Base-by-base conservation (phyloP, 495 filamentous ascomycete species). In the Talaromyces ruber region DNA sequence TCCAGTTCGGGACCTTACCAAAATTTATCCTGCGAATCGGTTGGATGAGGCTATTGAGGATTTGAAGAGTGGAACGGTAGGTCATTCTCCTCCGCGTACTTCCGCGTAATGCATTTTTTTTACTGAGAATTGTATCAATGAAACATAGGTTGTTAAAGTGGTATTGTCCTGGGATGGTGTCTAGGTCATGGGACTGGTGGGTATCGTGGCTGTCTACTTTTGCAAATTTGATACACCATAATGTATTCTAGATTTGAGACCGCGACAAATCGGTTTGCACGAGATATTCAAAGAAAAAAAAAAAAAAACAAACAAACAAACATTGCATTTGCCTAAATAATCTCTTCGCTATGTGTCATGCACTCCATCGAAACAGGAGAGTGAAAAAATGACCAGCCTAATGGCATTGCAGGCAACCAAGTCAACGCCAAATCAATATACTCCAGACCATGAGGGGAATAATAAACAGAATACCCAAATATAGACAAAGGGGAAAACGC, bases 1-100 rank as follows among this genome's bases (percentile, higher is more conserved):
- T 43, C 76, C 77, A 0, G 64, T 79, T 26, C 70, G 74, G 22
- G 65, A 71, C 60, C 74, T 82, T 8, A 72, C 75, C 60, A 74
- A 76, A 26, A 65, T 75, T 0, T 79, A 76, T 62, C 72, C 76
- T 0, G 65, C 79, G 5, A 71, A 72, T 37, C 68, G 74, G 1
- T 51, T 80, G 8, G 67, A 76, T 4, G 68, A 74, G 51, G 78
- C 73, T 24, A 70, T 80, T 1, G 68, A 74, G 11, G 76, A 74
- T 51, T 64, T 79, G 59, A 66, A 74, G 12, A 61, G 59, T 28
- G 75, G 76, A 14, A 73, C 60, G 53, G 68, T 72, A 65, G 59
- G 65, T 64, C 60, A 11, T 74, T 26, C 11, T 28, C 11, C 6
- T 24, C n/a, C 2, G 1, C 16, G 14, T 43, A 2, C n/a, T n/a